Percentiles rank a stretch among this genome's conserved stretches.
phyloP scores from a whole-genome alignment of 2,329 filamentous ascomycete species.

The Fusarium incarnatum region DNA sequence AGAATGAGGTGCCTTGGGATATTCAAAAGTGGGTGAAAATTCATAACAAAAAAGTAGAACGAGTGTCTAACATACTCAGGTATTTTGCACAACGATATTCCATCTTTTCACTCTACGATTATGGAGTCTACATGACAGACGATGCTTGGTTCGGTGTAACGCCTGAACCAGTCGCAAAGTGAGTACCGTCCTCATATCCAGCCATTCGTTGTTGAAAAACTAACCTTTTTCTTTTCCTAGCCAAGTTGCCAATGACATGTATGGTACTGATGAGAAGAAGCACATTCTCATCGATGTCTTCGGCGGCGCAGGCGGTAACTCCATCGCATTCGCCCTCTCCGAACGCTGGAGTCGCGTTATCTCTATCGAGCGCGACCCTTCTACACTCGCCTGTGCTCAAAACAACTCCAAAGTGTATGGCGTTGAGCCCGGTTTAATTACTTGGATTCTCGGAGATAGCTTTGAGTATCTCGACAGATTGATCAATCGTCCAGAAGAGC shows the following conservation, averaged over 20 bases:
- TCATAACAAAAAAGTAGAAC: background rate
- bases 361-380: conserved; percentile 85
- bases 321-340: conserved; percentile 90
- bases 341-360: conserved; percentile 85
- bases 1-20: conserved; percentile 80
- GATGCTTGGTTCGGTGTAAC: conserved; percentile 98
- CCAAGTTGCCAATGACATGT: conserved; percentile 80
- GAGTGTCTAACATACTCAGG: conserved; percentile 57
- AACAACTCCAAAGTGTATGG: conserved; percentile 91
- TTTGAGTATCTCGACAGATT: conserved; percentile 75
- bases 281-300: conserved; percentile 87
- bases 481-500: conserved; percentile 50
- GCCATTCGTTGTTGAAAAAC: background rate
- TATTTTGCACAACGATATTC: conserved; percentile 92
- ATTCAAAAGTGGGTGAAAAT: conserved; percentile 77
- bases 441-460: conserved; percentile 88
- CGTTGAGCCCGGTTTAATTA: conserved; percentile 76
- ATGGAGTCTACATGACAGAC: conserved; percentile 90
- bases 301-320: conserved; percentile 90
- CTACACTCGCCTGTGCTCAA: conserved; percentile 88
- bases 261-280: conserved; percentile 64
- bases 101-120: conserved; percentile 88
- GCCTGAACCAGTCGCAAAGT: conserved; percentile 90
- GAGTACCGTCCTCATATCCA: conserved; percentile 52
- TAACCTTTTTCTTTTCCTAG: conserved; percentile 54